Base-by-base conservation (phyloP, 1,139 yeast genomes). In the Komagataea norvegica region DNA sequence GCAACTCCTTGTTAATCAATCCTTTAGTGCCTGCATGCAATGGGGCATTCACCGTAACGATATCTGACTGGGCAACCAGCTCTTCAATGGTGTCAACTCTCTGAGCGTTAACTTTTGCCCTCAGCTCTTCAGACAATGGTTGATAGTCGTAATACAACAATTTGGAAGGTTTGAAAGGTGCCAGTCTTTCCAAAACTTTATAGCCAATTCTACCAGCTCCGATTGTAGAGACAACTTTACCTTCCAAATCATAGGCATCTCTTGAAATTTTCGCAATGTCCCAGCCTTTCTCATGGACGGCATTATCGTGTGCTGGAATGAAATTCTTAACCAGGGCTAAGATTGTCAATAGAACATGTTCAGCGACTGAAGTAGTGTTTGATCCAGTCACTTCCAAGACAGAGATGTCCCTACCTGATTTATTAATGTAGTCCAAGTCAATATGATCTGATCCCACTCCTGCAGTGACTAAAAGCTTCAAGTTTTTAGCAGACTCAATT, bases 381-480 rank as follows among this genome's bases (percentile, higher is more conserved):
- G 89, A 79, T 6, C 93, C 93, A 25, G 94, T 84, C 39, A 83
- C 93, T 63, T 83, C 93, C 37, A 78, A 65, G 17, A 84, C 93
- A 14, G 83, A 71, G 53, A 84, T 74, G 46, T 69, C 65, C 41
- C 62, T 59, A 34, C 68, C 70, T 38, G 61, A 59, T 54, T 75
- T 74, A 59, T 81, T 80, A 48, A 88, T 87, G 49, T 85, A 85
- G 49, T 71, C 70, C 54, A 84, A 70, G 54, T 83, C 93, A 46
- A 83, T 68, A 60, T 84, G 93, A 59, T 84, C 94, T 10, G 87
- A 79, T 7, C 94, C 94, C 44, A 84, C 89, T 49, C 93, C 94
- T 8, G 93, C 93, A 37, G 91, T 84, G 52, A 83, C 68, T 47
- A 82, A 70, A 42, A 80, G 59, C 65, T 82, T 83, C 62, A 84